Base-by-base conservation (phyloP, 2,329 filamentous ascomycete species). In the Sporothrix globosa region DNA sequence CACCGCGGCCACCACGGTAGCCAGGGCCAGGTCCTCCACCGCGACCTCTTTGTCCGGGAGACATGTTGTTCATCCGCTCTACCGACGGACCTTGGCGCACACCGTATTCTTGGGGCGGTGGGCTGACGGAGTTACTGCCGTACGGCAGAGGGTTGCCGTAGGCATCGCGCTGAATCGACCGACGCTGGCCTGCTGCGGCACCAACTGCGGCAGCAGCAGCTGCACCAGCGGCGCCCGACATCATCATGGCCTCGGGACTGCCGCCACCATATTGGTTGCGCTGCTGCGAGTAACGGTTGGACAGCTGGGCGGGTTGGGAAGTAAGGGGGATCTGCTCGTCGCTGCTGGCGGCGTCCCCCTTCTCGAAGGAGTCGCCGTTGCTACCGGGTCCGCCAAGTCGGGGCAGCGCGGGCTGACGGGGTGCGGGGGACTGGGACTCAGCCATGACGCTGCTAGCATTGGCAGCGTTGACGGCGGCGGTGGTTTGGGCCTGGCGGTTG, bases 241-340 rank as follows among this genome's bases (percentile, higher is more conserved):
- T 76, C 68, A 83, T 63, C 30, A 63, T 69, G 17, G 19, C 39
- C 14, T 73, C 71, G 10, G 56, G 63, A 34, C 67, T 65, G 52
- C 54, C 41, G 61, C 27, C 60, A 27, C 65, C 68, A 74, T 90
- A 92, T 73, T 88, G 88, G 74, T 92, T 90, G 21, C 80, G 53
- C 74, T 72, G 79, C n/a, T 72, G 74, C 58, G 75, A 73, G 77
- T 78, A 73, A 80, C 81, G 73, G 82, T 85, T 24, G 83, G 84
- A 3, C 85, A 87, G 74, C 83, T 82, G 52, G 90, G 84, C 21
- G 86, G 87, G 89, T 67, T 85, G 83, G 9, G 87, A 83, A 21
- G 91, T 94, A 71, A 93, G 81, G 0, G 91, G 91, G 19, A 91
- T 86, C 69, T 86, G 86, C 77, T 93, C 91, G 74, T 93, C 91